A percentile compares a stretch with the other conserved stretches of the same genome.
These are phyloP conservation scores for Dorcoceras hygrometricum DNA, from an alignment of 257 asterid genomes.

Conservation along the genomic window DNA sequence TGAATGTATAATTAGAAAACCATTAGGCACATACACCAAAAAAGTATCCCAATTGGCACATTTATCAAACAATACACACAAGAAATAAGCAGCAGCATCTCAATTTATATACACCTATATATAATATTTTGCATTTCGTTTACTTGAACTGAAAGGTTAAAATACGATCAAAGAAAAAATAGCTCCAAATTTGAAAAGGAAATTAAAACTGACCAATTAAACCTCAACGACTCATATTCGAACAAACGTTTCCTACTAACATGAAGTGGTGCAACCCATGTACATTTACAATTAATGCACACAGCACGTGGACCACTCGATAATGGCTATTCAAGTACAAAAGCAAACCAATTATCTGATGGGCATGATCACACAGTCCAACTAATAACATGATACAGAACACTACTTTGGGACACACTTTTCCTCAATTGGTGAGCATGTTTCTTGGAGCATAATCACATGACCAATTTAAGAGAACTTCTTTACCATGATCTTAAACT, in stretches of 20 bases:
- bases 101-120: slow-evolving; percentile 1
- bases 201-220: background rate
- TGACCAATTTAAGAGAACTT: background rate
- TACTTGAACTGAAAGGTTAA: background rate
- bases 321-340: no score
- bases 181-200: slow-evolving; percentile 7
- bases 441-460: background rate
- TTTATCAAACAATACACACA: background rate
- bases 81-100: background rate
- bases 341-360: background rate
- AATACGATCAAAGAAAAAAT: background rate
- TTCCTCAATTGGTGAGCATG: slow-evolving; percentile 2
- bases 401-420: background rate
- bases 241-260: slow-evolving; percentile 5
- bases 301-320: no score
- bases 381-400: background rate
- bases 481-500: background rate
- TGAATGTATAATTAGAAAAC: slow-evolving; percentile 15
- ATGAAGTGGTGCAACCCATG: background rate
- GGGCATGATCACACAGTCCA: background rate
- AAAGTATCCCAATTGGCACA: slow-evolving; percentile 1
- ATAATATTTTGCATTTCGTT: background rate
- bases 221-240: background rate
- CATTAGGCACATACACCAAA: slow-evolving; percentile 10
- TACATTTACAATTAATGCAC: slow-evolving; percentile 11